A percentile compares a stretch with the other conserved stretches of the same genome.
Conservation (phyloP, 352 stramenopile genomes). For the Thraustotheca clavata region DNA sequence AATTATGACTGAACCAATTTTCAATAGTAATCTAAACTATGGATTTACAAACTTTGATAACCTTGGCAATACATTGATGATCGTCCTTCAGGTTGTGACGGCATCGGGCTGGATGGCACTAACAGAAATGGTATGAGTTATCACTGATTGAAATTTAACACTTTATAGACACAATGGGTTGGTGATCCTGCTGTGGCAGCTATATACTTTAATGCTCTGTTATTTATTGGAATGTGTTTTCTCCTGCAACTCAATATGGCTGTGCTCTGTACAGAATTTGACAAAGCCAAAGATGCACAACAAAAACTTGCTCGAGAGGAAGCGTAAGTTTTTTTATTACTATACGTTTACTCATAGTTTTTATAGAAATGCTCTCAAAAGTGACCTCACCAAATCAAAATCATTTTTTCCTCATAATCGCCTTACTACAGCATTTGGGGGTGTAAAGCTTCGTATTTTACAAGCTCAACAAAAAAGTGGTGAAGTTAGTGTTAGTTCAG, state of each 20-base stretch:
- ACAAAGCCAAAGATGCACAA: conserved; percentile 21
- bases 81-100: conserved; percentile 91
- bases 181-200: conserved; percentile 45
- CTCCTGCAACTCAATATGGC: conserved; percentile 90
- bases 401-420: no score
- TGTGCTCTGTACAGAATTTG: conserved; percentile 87
- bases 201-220: conserved; percentile 85
- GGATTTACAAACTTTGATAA: conserved; percentile 93
- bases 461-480: background rate
- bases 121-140: conserved; percentile 81
- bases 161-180: conserved; percentile 25
- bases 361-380: background rate
- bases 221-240: conserved; percentile 90
- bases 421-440: no score
- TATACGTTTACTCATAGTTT: background rate
- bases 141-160: conserved; percentile 25
- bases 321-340: background rate
- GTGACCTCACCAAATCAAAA: no score
- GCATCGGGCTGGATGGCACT: conserved; percentile 90
- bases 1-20: conserved; percentile 45
- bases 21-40: conserved; percentile 60
- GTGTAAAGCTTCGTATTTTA: background rate
- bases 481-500: conserved; percentile 5
- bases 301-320: conserved; percentile 30
- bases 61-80: conserved; percentile 82